Base-by-base conservation (phyloP, 2,329 filamentous ascomycete species). In the Diaporthe longicolla region DNA sequence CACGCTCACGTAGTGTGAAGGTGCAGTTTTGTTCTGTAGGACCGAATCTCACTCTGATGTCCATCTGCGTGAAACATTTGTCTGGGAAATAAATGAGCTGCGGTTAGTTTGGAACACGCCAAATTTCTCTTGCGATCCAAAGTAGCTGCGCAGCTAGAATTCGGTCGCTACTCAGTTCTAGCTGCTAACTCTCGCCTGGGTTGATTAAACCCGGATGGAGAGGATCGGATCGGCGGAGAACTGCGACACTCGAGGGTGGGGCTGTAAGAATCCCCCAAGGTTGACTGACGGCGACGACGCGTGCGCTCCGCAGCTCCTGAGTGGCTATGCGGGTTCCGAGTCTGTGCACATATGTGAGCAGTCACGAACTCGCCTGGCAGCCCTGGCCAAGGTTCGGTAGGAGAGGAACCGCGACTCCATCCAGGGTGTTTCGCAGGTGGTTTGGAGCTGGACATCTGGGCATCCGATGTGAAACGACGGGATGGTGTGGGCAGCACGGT, bases 401-500 rank as follows among this genome's bases (percentile, higher is more conserved):
- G 11, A 37, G 26, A 40, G 21, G 11, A 35, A n/a, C 1, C 8
- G 21, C 45, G 26, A 37, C 63, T 43, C 61, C 19, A 15, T 19
- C 21, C 45, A 66, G 45, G 48, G 48, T 54, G 40, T 15, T 15
- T 35, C 19, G 29, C 11, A 35, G 9, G n/a, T 19, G 13, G 63
- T 35, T 24, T 52, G 63, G 29, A 37, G 21, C 63, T 3, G 63
- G 45, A 52, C 63, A 52, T 3, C 58, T 21, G 21, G 63, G 63
- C 45, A 37, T 26, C n/a, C 13, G 63, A 68, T 68, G 32, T 68
- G 63, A 68, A 68, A 68, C 63, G 63, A 68, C 48, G n/a, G 32
- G 10, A 54, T 26, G 63, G n/a, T 52, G 45, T 68, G 8, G 15
- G 26, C 63, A 35, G 45, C 13, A 43, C 32, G 63, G 37, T 68